Evolutionary conservation across 192 early-diverging fungal species (phyloP).

Genomic region (Rhizophlyctis rosea): DNA sequence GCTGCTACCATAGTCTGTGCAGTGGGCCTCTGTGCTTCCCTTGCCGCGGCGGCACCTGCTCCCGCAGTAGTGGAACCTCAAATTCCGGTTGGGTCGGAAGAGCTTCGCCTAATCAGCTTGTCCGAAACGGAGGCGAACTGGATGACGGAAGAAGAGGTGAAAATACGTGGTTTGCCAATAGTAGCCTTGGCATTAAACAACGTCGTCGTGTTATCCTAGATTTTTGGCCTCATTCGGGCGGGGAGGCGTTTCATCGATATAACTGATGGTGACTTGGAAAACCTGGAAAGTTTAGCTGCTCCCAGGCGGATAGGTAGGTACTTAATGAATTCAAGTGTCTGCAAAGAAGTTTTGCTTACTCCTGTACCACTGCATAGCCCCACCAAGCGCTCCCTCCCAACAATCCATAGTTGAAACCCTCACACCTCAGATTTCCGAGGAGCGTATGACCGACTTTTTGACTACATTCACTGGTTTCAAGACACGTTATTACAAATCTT

Average conservation of each 20-base stretch:
- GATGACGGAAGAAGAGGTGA: constrained; percentile 32
- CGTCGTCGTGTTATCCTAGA: too few relatives aligned
- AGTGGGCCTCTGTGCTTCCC: neutral
- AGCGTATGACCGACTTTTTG: constrained; percentile 67
- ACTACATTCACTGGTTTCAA: constrained; percentile 77
- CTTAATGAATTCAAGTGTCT: too few relatives aligned
- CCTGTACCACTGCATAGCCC: constrained; percentile 9
- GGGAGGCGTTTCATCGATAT: constrained; percentile 82
- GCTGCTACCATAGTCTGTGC: neutral
- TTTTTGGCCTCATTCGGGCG: constrained; percentile 61
- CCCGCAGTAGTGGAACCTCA: neutral
- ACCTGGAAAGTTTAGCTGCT: too few relatives aligned
- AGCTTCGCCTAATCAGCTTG: constrained; percentile 30
- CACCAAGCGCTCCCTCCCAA: constrained; percentile 55
- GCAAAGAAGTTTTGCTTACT: too few relatives aligned
- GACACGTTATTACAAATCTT: constrained; percentile 84
- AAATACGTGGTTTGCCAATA: neutral
- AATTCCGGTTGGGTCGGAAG: neutral
- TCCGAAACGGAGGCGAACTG: constrained; percentile 15
- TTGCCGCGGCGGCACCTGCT: neutral
- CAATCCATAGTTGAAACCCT: constrained; percentile 59
- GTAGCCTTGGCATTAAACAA: too few relatives aligned
- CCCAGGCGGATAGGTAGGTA: too few relatives aligned
- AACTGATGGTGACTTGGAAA: constrained; percentile 71
- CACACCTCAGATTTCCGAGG: constrained; percentile 59